Evolutionary conservation across 805 yeast genomes (phyloP).

Genomic region (Pichia scutulata): DNA sequence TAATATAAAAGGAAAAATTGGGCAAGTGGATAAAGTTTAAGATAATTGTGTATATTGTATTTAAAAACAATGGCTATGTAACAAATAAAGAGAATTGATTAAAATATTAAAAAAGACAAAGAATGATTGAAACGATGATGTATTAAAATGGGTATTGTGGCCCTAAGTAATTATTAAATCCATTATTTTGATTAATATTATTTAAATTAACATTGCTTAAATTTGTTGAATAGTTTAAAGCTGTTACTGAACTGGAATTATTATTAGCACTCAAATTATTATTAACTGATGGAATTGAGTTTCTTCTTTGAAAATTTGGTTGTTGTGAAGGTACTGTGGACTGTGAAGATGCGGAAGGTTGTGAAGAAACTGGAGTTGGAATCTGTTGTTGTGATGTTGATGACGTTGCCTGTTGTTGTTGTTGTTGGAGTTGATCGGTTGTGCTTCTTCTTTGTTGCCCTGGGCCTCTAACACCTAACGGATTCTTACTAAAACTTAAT

Average conservation of each 20-base stretch:
- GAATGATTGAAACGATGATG: background rate
- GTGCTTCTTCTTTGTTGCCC: conserved; percentile 26
- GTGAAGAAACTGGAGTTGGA: background rate
- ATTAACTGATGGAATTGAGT: background rate
- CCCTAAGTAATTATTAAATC: background rate
- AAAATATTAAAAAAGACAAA: background rate
- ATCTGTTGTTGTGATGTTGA: background rate
- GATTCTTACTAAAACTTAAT: conserved; percentile 89
- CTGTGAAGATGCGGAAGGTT: background rate
- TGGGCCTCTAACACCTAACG: conserved; percentile 87
- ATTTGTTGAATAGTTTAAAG: background rate
- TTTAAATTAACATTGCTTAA: background rate
- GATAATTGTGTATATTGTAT: background rate
- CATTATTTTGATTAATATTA: background rate
- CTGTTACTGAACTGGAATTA: background rate
- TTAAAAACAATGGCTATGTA: background rate
- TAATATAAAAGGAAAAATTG: background rate
- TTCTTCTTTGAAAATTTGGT: background rate
- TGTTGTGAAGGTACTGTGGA: background rate
- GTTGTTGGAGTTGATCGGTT: background rate
- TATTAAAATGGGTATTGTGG: conserved; percentile 1
- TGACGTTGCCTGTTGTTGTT: background rate
- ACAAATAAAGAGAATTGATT: background rate
- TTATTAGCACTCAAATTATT: background rate
- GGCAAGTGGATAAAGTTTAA: background rate